These are phyloP conservation scores for Collybia sp. DNA, from an alignment of 768 basidiomycete species.

Conservation along the genomic window DNA sequence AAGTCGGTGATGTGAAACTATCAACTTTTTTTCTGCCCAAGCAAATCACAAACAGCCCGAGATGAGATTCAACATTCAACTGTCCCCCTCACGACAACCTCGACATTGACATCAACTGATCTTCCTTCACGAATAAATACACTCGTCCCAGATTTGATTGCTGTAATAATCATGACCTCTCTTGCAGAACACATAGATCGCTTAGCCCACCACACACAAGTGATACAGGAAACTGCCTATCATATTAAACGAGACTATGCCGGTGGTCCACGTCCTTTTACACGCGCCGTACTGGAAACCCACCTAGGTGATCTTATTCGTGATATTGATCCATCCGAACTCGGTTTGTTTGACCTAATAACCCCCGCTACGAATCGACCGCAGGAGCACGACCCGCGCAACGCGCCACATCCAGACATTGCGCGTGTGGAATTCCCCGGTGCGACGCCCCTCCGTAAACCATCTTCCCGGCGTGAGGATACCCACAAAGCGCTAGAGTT, in stretches of 20 bases:
- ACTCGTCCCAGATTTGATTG: too few relatives aligned
- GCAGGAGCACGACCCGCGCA: conserved; percentile 27
- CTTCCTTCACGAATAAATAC: background rate
- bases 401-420: conserved; percentile 33
- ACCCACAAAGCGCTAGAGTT: conserved; percentile 36
- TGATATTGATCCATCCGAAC: conserved; percentile 72
- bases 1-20: too few relatives aligned
- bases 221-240: conserved; percentile 43
- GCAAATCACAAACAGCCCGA: too few relatives aligned
- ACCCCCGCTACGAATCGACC: conserved; percentile 16
- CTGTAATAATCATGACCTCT: conserved; percentile 55
- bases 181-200: conserved; percentile 69
- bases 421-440: conserved; percentile 63
- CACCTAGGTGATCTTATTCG: conserved; percentile 74
- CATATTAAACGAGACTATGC: conserved; percentile 18
- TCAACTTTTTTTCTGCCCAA: too few relatives aligned
- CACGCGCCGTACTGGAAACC: conserved; percentile 57
- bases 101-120: background rate
- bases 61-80: too few relatives aligned
- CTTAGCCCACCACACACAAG: conserved; percentile 44
- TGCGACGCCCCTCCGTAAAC: conserved; percentile 64
- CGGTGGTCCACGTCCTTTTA: conserved; percentile 43
- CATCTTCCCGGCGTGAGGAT: conserved; percentile 31
- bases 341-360: conserved; percentile 69
- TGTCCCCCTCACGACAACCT: background rate